Percentiles rank a stretch among this genome's conserved stretches.
Evolutionary conservation across 129 eudicot species (phyloP).

Genomic region (Deinandra increscens): DNA sequence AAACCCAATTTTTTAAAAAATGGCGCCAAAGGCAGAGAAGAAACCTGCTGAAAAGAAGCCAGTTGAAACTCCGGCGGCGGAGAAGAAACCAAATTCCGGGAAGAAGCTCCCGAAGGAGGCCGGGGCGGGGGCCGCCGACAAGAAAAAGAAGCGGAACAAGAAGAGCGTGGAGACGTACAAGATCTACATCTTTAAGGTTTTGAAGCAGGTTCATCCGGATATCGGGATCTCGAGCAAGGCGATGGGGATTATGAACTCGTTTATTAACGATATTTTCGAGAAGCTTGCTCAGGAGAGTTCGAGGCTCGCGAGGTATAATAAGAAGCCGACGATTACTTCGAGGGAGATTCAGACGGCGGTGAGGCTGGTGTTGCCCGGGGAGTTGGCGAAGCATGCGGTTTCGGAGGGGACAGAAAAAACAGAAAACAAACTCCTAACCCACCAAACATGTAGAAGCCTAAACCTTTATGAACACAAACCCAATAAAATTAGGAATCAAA

Average conservation of each 20-base stretch:
- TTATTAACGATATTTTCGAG: slow-evolving; percentile 41
- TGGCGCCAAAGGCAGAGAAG: slow-evolving; percentile 50
- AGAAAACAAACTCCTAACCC: too few relatives aligned
- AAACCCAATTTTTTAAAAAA: not conserved
- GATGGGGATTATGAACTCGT: slow-evolving; percentile 43
- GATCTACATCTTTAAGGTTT: slow-evolving; percentile 34
- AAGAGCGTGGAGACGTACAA: slow-evolving; percentile 30
- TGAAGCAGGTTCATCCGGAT: slow-evolving; percentile 41
- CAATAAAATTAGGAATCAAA: too few relatives aligned
- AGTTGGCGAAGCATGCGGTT: slow-evolving; percentile 48
- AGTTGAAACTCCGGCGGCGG: slow-evolving; percentile 25
- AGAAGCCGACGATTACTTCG: slow-evolving; percentile 47
- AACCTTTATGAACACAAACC: too few relatives aligned
- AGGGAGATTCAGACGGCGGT: slow-evolving; percentile 57
- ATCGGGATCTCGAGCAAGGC: slow-evolving; percentile 43
- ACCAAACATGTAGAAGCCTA: too few relatives aligned
- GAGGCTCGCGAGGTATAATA: slow-evolving; percentile 42
- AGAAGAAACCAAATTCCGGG: slow-evolving; percentile 35
- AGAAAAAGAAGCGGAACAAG: slow-evolving; percentile 32
- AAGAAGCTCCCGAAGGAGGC: slow-evolving; percentile 34
- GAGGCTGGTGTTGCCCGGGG: slow-evolving; percentile 52
- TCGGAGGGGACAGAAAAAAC: slow-evolving; percentile 42
- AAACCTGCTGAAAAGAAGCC: slow-evolving; percentile 29
- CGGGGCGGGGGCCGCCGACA: slow-evolving; percentile 16
- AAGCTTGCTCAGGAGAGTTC: slow-evolving; percentile 42